Evolutionary conservation across 257 asterid species (phyloP).

Genomic region (Solanum megistacrolobum): DNA sequence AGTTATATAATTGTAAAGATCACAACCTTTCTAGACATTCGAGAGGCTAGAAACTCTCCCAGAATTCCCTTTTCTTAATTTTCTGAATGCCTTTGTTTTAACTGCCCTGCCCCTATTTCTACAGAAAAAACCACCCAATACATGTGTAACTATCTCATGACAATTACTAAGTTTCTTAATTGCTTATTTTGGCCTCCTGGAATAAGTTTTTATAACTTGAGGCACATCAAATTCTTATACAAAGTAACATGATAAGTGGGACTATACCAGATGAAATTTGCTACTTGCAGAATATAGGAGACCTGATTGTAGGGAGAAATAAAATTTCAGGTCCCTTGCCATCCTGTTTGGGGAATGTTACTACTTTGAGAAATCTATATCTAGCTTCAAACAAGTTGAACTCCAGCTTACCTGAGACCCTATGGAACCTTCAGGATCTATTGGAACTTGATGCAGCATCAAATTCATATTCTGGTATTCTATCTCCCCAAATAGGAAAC

Average conservation of each 20-base stretch:
- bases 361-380: background rate
- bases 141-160: too few relatives aligned
- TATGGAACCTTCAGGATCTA: conserved; percentile 11
- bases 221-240: background rate
- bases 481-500: conserved; percentile 8
- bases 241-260: background rate
- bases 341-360: conserved; percentile 10
- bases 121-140: too few relatives aligned
- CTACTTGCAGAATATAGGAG: background rate
- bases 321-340: conserved; percentile 15
- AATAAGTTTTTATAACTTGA: too few relatives aligned
- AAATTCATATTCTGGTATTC: conserved; percentile 8
- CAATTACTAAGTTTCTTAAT: too few relatives aligned
- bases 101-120: too few relatives aligned
- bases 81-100: too few relatives aligned
- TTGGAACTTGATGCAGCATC: background rate
- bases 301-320: background rate
- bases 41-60: too few relatives aligned
- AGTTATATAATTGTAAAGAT: too few relatives aligned
- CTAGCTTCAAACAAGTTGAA: conserved; percentile 2
- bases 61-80: too few relatives aligned
- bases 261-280: background rate
- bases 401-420: conserved; percentile 3
- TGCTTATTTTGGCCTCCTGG: too few relatives aligned
- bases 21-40: too few relatives aligned